Evolutionary conservation across 768 basidiomycete species (phyloP).

Genomic region (Lyophyllum shimeji): DNA sequence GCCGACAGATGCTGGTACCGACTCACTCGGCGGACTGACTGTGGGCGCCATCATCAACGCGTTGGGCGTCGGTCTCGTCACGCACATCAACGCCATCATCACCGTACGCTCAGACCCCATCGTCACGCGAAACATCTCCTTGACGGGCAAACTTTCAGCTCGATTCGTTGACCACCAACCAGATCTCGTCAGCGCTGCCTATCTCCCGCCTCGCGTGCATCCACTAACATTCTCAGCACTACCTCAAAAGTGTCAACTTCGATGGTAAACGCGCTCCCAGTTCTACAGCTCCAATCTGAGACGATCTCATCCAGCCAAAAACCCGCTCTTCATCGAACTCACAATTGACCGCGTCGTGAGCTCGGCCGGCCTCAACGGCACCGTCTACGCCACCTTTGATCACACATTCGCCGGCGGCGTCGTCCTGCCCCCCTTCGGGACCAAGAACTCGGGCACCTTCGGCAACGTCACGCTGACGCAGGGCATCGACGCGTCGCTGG

Average conservation of each 20-base stretch:
- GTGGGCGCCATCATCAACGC: constrained; percentile 41
- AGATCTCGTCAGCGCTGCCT: constrained; percentile 30
- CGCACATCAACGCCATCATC: constrained; percentile 36
- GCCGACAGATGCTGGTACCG: constrained; percentile 9
- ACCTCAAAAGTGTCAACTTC: constrained; percentile 32
- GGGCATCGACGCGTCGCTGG: constrained; percentile 48
- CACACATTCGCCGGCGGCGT: constrained; percentile 54
- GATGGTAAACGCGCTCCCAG: no score
- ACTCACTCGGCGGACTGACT: constrained; percentile 19
- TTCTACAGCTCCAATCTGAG: no score
- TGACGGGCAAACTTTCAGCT: constrained; percentile 24
- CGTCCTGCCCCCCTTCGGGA: constrained; percentile 46
- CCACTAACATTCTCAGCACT: neutral
- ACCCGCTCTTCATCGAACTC: constrained; percentile 45
- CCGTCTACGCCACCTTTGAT: constrained; percentile 57
- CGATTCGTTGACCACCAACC: constrained; percentile 33
- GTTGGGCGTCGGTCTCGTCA: constrained; percentile 39
- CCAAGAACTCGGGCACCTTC: constrained; percentile 59
- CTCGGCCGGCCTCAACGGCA: constrained; percentile 50
- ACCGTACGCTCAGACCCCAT: constrained; percentile 26
- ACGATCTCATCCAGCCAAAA: constrained; percentile 29
- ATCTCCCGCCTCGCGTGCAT: neutral
- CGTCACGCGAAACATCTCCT: neutral
- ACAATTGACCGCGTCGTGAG: constrained; percentile 42
- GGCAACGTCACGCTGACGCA: constrained; percentile 54